phyloP scores from a whole-genome alignment of 768 basidiomycete genomes.

The Phaffia tasmanica region DNA sequence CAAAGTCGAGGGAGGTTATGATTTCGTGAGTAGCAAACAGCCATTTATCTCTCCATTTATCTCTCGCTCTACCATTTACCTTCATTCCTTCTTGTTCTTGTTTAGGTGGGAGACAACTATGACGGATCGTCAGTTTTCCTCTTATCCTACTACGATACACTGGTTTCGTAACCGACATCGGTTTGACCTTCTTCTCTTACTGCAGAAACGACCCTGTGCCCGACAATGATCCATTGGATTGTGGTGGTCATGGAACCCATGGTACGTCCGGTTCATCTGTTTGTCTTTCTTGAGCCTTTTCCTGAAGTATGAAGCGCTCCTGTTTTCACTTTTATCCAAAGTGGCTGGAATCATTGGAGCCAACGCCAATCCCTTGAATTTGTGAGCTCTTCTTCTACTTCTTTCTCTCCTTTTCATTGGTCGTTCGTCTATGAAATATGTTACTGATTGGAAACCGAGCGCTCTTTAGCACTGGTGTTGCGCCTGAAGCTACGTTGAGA shows the following conservation, averaged over 20 bases:
- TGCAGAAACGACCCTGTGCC: slow-evolving; percentile 38
- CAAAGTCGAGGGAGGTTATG: slow-evolving; percentile 24
- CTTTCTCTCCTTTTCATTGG: no score
- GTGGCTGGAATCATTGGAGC: slow-evolving; percentile 53
- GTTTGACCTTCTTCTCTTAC: slow-evolving; percentile 36
- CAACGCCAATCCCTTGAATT: slow-evolving; percentile 53
- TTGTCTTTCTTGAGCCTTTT: no score
- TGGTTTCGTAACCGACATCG: slow-evolving; percentile 25
- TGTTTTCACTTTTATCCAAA: no score
- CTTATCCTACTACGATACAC: slow-evolving; percentile 2
- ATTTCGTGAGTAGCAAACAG: slow-evolving; percentile 9
- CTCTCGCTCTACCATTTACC: no score
- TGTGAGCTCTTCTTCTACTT: no score
- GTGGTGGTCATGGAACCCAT: slow-evolving; percentile 25
- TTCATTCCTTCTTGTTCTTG: slow-evolving; percentile 34
- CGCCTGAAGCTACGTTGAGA: slow-evolving; percentile 49
- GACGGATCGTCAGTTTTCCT: not conserved
- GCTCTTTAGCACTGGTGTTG: slow-evolving; percentile 61
- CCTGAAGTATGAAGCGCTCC: no score
- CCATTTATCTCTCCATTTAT: no score
- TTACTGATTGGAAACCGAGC: no score
- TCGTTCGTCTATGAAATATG: no score
- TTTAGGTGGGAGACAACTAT: slow-evolving; percentile 38
- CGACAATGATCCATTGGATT: slow-evolving; percentile 35
- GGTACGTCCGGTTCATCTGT: slow-evolving; percentile 11